Conservation (phyloP, 441 rosid species). For the Euphorbia corollata region DNA sequence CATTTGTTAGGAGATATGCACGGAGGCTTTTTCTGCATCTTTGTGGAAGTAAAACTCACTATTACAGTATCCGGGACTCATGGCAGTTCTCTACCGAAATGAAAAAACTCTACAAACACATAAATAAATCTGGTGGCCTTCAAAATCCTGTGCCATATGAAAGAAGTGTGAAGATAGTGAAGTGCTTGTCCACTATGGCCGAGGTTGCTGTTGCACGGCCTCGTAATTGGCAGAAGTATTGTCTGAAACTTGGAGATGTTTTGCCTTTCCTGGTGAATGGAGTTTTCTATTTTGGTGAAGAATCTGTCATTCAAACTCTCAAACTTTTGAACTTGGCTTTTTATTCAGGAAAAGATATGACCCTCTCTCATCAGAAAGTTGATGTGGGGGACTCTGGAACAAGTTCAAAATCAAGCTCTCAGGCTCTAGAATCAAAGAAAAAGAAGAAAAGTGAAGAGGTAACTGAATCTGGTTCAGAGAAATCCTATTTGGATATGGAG, state of each 20-base stretch:
- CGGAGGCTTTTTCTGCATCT: conserved; percentile 97
- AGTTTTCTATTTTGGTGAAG: conserved; percentile 87
- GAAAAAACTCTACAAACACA: conserved; percentile 79
- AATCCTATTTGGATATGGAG: conserved; percentile 95
- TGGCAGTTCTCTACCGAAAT: conserved; percentile 99
- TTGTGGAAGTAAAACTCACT: conserved; percentile 98
- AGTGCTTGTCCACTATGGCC: conserved; percentile 88
- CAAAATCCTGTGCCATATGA: conserved; percentile 82
- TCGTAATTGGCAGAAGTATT: conserved; percentile 99
- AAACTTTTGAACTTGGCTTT: conserved; percentile 90
- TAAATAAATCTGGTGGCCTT: conserved; percentile 92
- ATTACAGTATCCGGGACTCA: conserved; percentile 90
- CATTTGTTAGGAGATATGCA: conserved; percentile 95
- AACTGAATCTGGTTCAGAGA: conserved; percentile 73
- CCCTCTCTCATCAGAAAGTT: conserved; percentile 55
- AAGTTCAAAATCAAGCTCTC: conserved; percentile 61
- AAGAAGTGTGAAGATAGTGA: conserved; percentile 95
- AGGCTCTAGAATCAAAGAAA: conserved; percentile 77
- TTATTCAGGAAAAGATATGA: conserved; percentile 85
- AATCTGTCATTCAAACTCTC: conserved; percentile 87
- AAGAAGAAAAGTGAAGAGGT: conserved; percentile 97
- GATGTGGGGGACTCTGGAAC: conserved; percentile 67
- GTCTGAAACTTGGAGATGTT: conserved; percentile 85
- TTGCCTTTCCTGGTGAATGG: conserved; percentile 79
- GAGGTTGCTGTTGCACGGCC: conserved; percentile 98